phyloP scores from a whole-genome alignment of 2,329 filamentous ascomycete genomes.

The Pseudopithomyces chartarum region DNA sequence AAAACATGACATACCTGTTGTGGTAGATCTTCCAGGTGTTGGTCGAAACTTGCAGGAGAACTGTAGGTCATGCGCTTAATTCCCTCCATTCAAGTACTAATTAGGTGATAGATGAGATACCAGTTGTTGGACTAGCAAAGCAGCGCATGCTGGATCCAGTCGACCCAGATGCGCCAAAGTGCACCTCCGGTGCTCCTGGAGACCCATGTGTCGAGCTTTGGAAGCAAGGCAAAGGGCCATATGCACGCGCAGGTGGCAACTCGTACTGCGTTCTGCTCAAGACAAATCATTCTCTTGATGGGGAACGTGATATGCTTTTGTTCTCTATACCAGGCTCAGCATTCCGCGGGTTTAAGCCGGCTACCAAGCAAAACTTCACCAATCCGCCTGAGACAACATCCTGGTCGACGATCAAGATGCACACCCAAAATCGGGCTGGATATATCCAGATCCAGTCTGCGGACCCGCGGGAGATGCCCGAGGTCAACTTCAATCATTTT shows the following conservation, averaged over 20 bases:
- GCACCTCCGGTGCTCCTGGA: slow-evolving; percentile 25
- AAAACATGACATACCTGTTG: slow-evolving; percentile 56
- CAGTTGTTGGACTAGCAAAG: slow-evolving; percentile 57
- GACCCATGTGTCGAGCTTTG: slow-evolving; percentile 25
- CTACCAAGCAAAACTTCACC: slow-evolving; percentile 30
- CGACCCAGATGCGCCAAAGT: slow-evolving; percentile 13
- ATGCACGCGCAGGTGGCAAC: slow-evolving; percentile 52
- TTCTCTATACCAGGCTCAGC: slow-evolving; percentile 50
- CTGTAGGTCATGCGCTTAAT: not conserved
- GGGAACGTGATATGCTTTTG: slow-evolving; percentile 58
- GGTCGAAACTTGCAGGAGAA: slow-evolving; percentile 31
- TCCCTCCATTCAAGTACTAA: too few species aligned
- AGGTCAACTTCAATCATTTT: slow-evolving; percentile 49
- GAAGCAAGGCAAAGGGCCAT: slow-evolving; percentile 22
- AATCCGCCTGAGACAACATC: slow-evolving; percentile 37
- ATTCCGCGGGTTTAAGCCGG: slow-evolving; percentile 53
- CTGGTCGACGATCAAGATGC: slow-evolving; percentile 57
- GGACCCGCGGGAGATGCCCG: slow-evolving; percentile 65
- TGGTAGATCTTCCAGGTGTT: slow-evolving; percentile 56
- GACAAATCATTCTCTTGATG: slow-evolving; percentile 46
- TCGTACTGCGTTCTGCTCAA: slow-evolving; percentile 56
- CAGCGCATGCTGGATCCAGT: slow-evolving; percentile 3
- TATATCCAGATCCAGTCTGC: slow-evolving; percentile 62
- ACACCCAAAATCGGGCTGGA: slow-evolving; percentile 63
- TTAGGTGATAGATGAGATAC: slow-evolving; percentile 25